phyloP scores from a whole-genome alignment of 805 yeast species.

The Kluyveromyces wickerhamii region DNA sequence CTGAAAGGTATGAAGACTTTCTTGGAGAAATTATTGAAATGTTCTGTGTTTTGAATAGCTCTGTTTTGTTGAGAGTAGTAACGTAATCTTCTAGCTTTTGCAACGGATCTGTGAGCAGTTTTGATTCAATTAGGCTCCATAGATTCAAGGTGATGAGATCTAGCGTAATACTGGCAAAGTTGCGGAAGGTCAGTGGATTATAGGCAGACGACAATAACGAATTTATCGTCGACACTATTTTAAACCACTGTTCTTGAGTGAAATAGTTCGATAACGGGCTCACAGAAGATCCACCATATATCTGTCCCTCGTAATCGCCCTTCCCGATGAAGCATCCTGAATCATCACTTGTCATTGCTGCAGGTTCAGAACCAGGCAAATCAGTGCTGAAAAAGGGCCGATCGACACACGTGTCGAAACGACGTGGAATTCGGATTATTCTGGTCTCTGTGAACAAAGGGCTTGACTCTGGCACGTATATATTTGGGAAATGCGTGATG shows the following conservation, averaged over 20 bases:
- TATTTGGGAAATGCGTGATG: conserved; percentile 62
- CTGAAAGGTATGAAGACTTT: conserved; percentile 46
- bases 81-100: conserved; percentile 38
- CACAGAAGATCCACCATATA: conserved; percentile 45
- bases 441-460: conserved; percentile 35
- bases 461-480: conserved; percentile 33
- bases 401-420: conserved; percentile 30
- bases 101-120: conserved; percentile 24
- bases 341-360: conserved; percentile 36
- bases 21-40: conserved; percentile 43
- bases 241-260: conserved; percentile 31
- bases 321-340: conserved; percentile 27
- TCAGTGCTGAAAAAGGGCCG: conserved; percentile 49
- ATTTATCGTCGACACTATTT: conserved; percentile 41
- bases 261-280: conserved; percentile 42
- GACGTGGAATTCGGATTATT: conserved; percentile 58
- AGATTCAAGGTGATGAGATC: conserved; percentile 37
- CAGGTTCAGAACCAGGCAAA: conserved; percentile 58
- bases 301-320: conserved; percentile 35
- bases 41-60: conserved; percentile 15
- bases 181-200: conserved; percentile 32
- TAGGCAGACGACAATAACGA: conserved; percentile 33
- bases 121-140: conserved; percentile 25
- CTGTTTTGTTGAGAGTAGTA: conserved; percentile 23
- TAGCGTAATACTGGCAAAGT: conserved; percentile 31